phyloP scores from a whole-genome alignment of 768 basidiomycete genomes.

The Termitomyces heimii region DNA sequence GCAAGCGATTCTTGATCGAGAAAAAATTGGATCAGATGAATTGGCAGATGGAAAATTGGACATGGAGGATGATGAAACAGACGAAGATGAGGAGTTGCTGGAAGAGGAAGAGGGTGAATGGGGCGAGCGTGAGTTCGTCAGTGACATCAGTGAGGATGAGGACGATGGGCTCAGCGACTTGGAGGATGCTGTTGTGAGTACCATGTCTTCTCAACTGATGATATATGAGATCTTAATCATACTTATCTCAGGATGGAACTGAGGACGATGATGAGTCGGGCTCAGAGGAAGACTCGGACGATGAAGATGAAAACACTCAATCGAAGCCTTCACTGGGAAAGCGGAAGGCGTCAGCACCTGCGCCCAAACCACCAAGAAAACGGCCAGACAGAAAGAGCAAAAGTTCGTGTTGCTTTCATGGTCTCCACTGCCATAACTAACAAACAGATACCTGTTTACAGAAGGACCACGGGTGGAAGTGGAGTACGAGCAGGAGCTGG shows the following conservation, averaged over 20 bases:
- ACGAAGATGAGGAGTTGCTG: slow-evolving; percentile 55
- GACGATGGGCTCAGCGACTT: slow-evolving; percentile 60
- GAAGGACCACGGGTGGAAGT: slow-evolving; percentile 85
- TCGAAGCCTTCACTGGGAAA: slow-evolving; percentile 54
- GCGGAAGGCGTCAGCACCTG: slow-evolving; percentile 48
- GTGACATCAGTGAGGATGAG: slow-evolving; percentile 67
- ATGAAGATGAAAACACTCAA: slow-evolving; percentile 25
- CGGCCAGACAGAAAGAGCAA: slow-evolving; percentile 56
- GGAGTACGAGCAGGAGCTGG: slow-evolving; percentile 94
- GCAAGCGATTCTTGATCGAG: slow-evolving; percentile 85
- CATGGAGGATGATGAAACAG: slow-evolving; percentile 51
- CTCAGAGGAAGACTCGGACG: slow-evolving; percentile 40
- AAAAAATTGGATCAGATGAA: slow-evolving; percentile 50
- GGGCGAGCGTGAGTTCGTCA: slow-evolving; percentile 68
- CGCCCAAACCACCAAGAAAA: slow-evolving; percentile 40
- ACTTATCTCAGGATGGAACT: slow-evolving; percentile 26
- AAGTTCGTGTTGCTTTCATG: slow-evolving; percentile 34
- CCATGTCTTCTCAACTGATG: background rate
- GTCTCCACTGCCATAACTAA: background rate
- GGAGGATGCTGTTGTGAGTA: slow-evolving; percentile 61
- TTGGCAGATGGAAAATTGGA: slow-evolving; percentile 46
- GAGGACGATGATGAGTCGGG: slow-evolving; percentile 14
- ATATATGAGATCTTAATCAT: background rate
- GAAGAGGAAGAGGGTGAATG: slow-evolving; percentile 47
- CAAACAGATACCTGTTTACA: slow-evolving; percentile 18